Evolutionary conservation across 345 rosid genomes (phyloP), one percentile per base, ranked within the genome.

Genomic region (Lagerstroemia speciosa): DNA sequence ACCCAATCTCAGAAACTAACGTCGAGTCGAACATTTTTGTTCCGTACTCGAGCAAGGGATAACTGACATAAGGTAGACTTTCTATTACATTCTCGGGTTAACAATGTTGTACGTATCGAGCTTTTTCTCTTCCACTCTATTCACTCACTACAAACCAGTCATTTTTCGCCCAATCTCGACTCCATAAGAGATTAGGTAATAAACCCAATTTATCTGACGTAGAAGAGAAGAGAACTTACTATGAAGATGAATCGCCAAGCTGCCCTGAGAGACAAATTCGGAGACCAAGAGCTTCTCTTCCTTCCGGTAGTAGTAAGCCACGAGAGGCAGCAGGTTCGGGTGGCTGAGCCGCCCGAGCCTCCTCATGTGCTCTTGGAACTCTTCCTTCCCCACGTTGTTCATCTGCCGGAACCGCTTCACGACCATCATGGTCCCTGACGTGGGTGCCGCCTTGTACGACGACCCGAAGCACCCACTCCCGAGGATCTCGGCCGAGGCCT

Each of bases 381-480:
- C 93, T 63, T 91, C 98, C 72, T 40, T 78, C 32, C 90, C 92
- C n/a, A 79, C 83, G 66, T 86, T 94, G 55, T 94, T 88, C 96
- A 91, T 88, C 68, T 89, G 82, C 78, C 87, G 87, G 72, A 81
- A 88, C 71, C 99, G 84, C 83, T 91, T 94, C 11, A 91, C 99
- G 38, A 91, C 96, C 99, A 89, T 85, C 34, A 68, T 31, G 0
- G 72, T 15, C 26, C 90, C 93, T 0, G 53, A 57, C 0, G 73
- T 2, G 11, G 84, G 80, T 0, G 83, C 78, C 3, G 98, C 87
- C 80, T 85, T 94, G 75, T 94, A 91, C 2, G 98, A 89, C 10
- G 87, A 78, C 2, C 97, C 95, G 48, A 91, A 89, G 81, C 90
- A 77, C 1, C 97, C 99, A 33, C 92, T 89, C 3, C 95, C 96